A percentile compares a stretch with the other conserved stretches of the same genome.
Evolutionary conservation across 1,139 yeast species (phyloP).

Genomic region (Magnusiomyces sp.): DNA sequence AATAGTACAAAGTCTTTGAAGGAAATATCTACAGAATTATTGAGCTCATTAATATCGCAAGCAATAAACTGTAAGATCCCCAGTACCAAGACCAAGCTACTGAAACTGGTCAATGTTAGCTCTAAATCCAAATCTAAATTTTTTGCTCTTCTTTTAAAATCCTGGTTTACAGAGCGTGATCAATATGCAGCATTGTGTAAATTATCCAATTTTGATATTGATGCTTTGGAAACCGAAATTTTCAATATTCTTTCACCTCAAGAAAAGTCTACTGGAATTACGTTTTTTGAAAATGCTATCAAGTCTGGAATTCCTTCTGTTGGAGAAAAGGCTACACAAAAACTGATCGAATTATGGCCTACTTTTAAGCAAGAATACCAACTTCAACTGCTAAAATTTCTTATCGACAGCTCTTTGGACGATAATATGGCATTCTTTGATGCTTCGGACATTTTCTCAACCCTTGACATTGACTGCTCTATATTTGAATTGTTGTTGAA

Average conservation of each 20-base stretch:
- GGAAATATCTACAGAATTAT: slow-evolving; percentile 18
- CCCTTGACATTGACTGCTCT: slow-evolving; percentile 39
- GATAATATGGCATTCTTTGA: slow-evolving; percentile 40
- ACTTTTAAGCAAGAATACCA: slow-evolving; percentile 51
- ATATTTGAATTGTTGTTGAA: slow-evolving; percentile 43
- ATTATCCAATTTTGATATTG: slow-evolving; percentile 42
- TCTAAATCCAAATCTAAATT: slow-evolving; percentile 27
- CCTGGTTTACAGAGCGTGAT: slow-evolving; percentile 39
- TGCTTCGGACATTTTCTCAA: slow-evolving; percentile 44
- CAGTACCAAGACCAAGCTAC: slow-evolving; percentile 37
- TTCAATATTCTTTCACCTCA: slow-evolving; percentile 50
- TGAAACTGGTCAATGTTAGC: slow-evolving; percentile 33
- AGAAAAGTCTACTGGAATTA: slow-evolving; percentile 50
- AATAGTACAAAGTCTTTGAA: slow-evolving; percentile 13
- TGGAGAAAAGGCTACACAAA: slow-evolving; percentile 42
- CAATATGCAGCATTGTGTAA: slow-evolving; percentile 40
- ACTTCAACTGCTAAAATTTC: slow-evolving; percentile 46
- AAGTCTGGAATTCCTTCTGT: slow-evolving; percentile 44
- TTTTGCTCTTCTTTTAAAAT: slow-evolving; percentile 28
- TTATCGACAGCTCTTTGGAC: slow-evolving; percentile 49
- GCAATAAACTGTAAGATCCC: slow-evolving; percentile 40
- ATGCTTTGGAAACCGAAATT: slow-evolving; percentile 47
- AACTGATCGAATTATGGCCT: slow-evolving; percentile 48
- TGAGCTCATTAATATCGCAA: slow-evolving; percentile 46
- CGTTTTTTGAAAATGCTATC: slow-evolving; percentile 46